phyloP scores from a whole-genome alignment of 164 flowering plant species.

The Taxillus chinensis region DNA sequence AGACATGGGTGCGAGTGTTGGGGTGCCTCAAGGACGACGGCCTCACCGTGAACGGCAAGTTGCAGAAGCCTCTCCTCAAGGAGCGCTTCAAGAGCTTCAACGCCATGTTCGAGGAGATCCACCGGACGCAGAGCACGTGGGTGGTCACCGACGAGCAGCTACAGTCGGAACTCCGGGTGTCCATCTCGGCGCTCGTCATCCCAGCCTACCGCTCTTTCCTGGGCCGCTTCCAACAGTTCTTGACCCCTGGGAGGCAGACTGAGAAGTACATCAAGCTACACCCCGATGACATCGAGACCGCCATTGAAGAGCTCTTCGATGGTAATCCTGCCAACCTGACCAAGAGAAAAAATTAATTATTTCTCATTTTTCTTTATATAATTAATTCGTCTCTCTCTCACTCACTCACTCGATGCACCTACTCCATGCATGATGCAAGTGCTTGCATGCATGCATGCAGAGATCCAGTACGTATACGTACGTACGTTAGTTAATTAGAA shows the following conservation, averaged over 20 bases:
- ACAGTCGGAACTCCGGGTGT: conserved; percentile 73
- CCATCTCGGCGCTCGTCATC: conserved; percentile 62
- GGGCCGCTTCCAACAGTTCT: conserved; percentile 57
- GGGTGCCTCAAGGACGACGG: conserved; percentile 57
- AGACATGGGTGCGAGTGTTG: conserved; percentile 68
- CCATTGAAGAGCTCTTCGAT: conserved; percentile 69
- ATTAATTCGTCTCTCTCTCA: too few relatives aligned
- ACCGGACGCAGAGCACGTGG: conserved; percentile 75
- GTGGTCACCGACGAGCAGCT: conserved; percentile 84
- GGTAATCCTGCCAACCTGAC: conserved; percentile 31
- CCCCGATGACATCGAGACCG: conserved; percentile 76
- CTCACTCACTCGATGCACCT: too few relatives aligned
- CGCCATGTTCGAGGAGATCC: conserved; percentile 65
- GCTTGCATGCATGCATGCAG: too few relatives aligned
- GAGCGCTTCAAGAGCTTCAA: conserved; percentile 80
- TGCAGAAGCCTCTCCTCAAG: conserved; percentile 48
- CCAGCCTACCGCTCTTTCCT: conserved; percentile 88
- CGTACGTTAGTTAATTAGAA: too few relatives aligned
- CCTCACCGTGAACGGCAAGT: conserved; percentile 40
- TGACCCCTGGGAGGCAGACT: conserved; percentile 50
- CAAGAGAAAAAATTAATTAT: too few relatives aligned
- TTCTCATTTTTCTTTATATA: too few relatives aligned
- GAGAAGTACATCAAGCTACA: conserved; percentile 81
- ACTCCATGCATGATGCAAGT: too few relatives aligned
- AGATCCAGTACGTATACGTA: too few relatives aligned